Evolutionary conservation across 78 protist species (phyloP), one percentile per base, ranked within the genome.

Genomic region (Cavenderia fasciculata): DNA sequence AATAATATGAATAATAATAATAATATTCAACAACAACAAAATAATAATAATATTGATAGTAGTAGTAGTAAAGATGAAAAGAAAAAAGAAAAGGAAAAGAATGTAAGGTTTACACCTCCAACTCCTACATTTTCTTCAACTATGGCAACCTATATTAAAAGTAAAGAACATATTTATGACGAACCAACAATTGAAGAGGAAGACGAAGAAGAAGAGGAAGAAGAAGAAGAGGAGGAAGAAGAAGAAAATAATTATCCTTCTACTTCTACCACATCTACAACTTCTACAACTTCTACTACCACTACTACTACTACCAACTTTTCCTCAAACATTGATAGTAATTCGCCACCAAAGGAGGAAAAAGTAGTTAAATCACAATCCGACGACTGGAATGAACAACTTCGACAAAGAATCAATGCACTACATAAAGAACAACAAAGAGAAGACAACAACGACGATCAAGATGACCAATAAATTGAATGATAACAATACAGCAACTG

Each of bases 351-450:
- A 14, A 46, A 11, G 8, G 11, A 46, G 11, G 8, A 25, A 49
- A 18, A 10, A n/a, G 54, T 31, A 29, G n/a, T n/a, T n/a, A 23
- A 44, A 69, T 12, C 11, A 25, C 43, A 4, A 34, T 34, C 2
- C 12, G 65, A 65, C 10, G 76, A 51, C 71, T 65, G 62, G 38
- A n/a, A 31, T 11, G 62, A 79, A 16, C 88, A 79, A 79, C 27
- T 79, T 40, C 46, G 62, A 38, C 5, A 51, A 79, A 62, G 88
- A 79, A 43, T 27, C 29, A 21, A 40, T 40, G 54, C 6, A 6
- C 8, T 23, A 63, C 12, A 33, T 6, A 63, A 47, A 63, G 3
- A 63, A 47, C 27, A 40, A 61, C 69, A 36, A 29, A 61, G 49
- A 61, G 36, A 29, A n/a, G 11, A 19, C 33, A 57, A 25, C 10